Base-by-base conservation (phyloP, 345 rosid species). In the Eutrema yunnanense region DNA sequence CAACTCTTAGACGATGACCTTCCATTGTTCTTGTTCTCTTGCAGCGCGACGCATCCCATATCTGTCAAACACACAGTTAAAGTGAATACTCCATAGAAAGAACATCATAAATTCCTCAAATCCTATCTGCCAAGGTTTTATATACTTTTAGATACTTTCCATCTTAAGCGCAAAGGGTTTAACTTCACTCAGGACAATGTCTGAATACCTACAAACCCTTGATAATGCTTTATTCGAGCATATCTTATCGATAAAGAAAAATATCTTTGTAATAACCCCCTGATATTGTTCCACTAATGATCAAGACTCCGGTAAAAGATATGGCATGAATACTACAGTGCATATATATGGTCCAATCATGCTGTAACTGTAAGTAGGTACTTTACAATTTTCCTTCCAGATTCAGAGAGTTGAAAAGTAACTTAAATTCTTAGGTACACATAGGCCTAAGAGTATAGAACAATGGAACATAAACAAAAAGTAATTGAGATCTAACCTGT, bases 11-110 rank as follows among this genome's bases (percentile, higher is more conserved):
- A 36, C 96, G 84, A 82, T 95, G 99, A 50, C 99, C 99, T 75
- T 95, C 99, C 99, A 95, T 87, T 59, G 92, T 85, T 84, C 99
- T 86, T 53, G 90, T 73, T 77, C 86, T 90, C 78, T 81, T 86
- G 81, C 98, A 90, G 69, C 82, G 86, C 11, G 98, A 80, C 55
- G 96, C 92, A 82, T 95, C 99, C 99, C 99, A 95, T 70, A 95
- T 84, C 99, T 95, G 59, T 43, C 65, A 5, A 71, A 37, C 60
- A 49, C 62, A 43, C 43, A 56, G 43, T 22, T 12, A 26, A 32
- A 51, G 50, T 42, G 8, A 71, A 34, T 51, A 33, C 65, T 42
- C 33, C 32, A 50, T 22, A 13, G 0, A 33, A 38, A 16, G 3
- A 56, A 30, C 16, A 38, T 71, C 74, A 73, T 36, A 54, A 30